Conservation (phyloP, 768 basidiomycete genomes). For the Filobasidium wieringae region DNA sequence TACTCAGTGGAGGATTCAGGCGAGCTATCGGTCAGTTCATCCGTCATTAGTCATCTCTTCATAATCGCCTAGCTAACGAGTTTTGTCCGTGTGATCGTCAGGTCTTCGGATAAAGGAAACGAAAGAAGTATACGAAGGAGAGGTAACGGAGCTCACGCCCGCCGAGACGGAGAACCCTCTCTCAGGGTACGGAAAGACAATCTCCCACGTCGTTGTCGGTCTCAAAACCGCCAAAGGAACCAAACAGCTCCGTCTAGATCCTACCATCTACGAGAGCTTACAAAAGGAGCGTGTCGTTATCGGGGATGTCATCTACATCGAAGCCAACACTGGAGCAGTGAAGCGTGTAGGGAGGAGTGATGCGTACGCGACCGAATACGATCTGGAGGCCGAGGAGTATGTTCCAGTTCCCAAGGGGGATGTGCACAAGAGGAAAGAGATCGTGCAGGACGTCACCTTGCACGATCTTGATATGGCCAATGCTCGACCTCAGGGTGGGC, state of each 20-base stretch:
- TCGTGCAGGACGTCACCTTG: conserved; percentile 87
- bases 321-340: conserved; percentile 85
- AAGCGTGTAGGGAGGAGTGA: conserved; percentile 96
- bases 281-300: conserved; percentile 93
- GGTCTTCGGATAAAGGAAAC: conserved; percentile 97
- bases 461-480: conserved; percentile 95
- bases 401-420: conserved; percentile 95
- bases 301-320: conserved; percentile 93
- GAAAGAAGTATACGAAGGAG: conserved; percentile 96
- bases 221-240: conserved; percentile 89
- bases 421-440: conserved; percentile 88
- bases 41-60: neutral
- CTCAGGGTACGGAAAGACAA: conserved; percentile 94
- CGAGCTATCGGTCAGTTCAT: conserved; percentile 74
- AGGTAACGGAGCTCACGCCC: conserved; percentile 93
- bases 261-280: conserved; percentile 91
- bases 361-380: conserved; percentile 93
- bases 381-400: conserved; percentile 95
- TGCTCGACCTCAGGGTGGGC: conserved; percentile 76
- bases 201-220: conserved; percentile 92
- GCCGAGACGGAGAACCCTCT: conserved; percentile 94
- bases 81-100: conserved; percentile 32
- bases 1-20: conserved; percentile 84
- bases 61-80: neutral
- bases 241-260: conserved; percentile 86